Base-by-base conservation (phyloP, 176 grass and related monocot species). In the Bolboschoenus planiculmis region DNA sequence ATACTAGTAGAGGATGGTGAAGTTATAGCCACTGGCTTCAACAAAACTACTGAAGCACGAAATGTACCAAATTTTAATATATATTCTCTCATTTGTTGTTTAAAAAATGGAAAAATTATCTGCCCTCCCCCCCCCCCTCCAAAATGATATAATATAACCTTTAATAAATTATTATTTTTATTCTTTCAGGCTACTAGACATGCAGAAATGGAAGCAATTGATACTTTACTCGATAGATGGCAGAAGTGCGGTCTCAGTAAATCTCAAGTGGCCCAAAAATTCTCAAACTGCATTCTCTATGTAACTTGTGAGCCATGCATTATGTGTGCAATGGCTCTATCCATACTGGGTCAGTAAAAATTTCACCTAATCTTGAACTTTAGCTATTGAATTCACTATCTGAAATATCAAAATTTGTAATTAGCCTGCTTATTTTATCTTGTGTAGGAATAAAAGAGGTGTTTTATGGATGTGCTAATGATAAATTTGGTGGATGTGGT, bases 161-260 rank as follows among this genome's bases (percentile, higher is more conserved):
- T 82, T 57, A 44, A 65, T 54, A 84, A 13, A 20, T 37, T 48
- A 0, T 51, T 27, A 42, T 24, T 64, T 68, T 67, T 29, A 16
- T 39, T 64, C 30, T 81, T 20, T 83, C 78, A 99, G 96, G 92
- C 92, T 87, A 93, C 96, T 6, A 91, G 96, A 66, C 96, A 99
- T 90, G 96, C 96, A 71, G 96, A 99, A 88, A 95, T 95, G 91
- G 92, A 99, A 93, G 92, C 91, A 8, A 93, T 91, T 34, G 92
- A 99, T 91, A 30, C 56, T 43, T 87, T 95, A 54, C 89, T 99
- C 61, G 78, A 58, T 77, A 85, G 95, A 90, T 99, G 96, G 92
- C 96, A 99, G 77, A 84, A 76, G 16, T 84, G 56, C 75, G 90
- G 86, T 46, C 87, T 95, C 51, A 85, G 82, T 84, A 88, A 91